Evolutionary conservation across 2,329 filamentous ascomycete species (phyloP).

Genomic region (Colletotrichum tamarilloi): DNA sequence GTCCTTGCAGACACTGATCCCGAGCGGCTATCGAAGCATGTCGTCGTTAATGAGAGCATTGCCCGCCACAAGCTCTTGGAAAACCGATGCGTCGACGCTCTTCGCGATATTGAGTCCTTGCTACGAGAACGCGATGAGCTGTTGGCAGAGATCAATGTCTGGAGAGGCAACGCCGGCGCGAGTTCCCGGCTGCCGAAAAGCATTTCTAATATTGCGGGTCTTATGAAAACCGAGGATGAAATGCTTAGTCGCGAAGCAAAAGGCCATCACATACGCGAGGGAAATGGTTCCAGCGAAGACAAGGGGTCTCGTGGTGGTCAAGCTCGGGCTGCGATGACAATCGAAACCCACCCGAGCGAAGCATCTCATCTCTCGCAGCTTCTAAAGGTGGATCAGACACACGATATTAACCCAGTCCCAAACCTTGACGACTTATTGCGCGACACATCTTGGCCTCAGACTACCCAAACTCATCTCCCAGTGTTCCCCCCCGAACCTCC

Average conservation of each 20-base stretch:
- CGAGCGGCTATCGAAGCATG: conserved; percentile 51
- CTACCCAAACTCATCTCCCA: not conserved
- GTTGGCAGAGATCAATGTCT: conserved; percentile 42
- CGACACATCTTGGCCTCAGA: conserved; percentile 10
- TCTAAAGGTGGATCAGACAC: not conserved
- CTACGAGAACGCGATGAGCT: conserved; percentile 43
- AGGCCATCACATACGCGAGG: not conserved
- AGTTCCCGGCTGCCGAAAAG: not conserved
- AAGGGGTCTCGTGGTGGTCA: not conserved
- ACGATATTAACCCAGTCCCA: conserved; percentile 1
- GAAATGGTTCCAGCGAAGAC: not conserved
- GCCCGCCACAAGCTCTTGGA: conserved; percentile 43
- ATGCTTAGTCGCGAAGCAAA: not conserved
- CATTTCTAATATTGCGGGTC: conserved; percentile 5
- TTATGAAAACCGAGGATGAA: conserved; percentile 23
- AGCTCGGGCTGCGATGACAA: not conserved
- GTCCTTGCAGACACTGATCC: conserved; percentile 46
- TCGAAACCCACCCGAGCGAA: not conserved
- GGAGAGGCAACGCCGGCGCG: conserved; percentile 34
- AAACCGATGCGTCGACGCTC: conserved; percentile 31
- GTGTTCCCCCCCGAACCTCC: not conserved
- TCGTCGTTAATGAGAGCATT: conserved; percentile 51
- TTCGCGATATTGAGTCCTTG: conserved; percentile 36
- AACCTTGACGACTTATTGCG: conserved; percentile 7
- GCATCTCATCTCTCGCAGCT: not conserved